Base-by-base conservation (phyloP, 2,329 filamentous ascomycete species). In the Epicoccum nigrum region DNA sequence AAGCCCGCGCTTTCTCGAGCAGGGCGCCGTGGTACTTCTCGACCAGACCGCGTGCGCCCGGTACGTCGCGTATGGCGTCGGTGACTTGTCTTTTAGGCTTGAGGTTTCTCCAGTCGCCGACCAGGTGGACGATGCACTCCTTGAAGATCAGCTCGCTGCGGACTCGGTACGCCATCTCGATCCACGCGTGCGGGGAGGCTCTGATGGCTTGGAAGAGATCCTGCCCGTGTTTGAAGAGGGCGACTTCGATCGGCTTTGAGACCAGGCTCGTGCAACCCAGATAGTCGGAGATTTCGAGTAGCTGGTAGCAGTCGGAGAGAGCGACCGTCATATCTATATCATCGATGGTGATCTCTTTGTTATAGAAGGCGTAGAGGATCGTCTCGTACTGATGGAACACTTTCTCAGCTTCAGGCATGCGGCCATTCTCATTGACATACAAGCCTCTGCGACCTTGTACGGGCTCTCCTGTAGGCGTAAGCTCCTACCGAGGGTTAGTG, bases 311-410 rank as follows among this genome's bases (percentile, higher is more conserved):
- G 35, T 75, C 72, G 2, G 59, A 48, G n/a, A 81, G 68, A 0
- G 78, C 67, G 7, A 64, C 54, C 7, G 59, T 58, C 47, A 82
- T 72, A 30, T 69, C 58, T 4, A 63, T 61, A 52, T 77, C 70
- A 45, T 74, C 72, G 32, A 81, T 68, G 8, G 67, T 53, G 27
- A 80, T 64, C 1, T 72, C 63, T 16, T 67, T 68, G 53, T 75
- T 74, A 69, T 81, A 81, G 58, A 81, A 75, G 16, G 75, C 70
- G 28, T 76, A 75, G 45, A 82, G 65, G 15, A 82, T 71, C 28
- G 71, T 68, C 39, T 77, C 69, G 63, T 77, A 81, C 39, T 75
- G 59, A 7, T 58, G 51, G 46, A 68, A 69, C 17, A 63, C 49
- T 43, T 61, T 58, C 5, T 54, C 31, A 4, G 60, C 64, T 19